A percentile compares a stretch with the other conserved stretches of the same genome.
Conservation (phyloP, 495 filamentous ascomycete genomes). For the Durotheca rogersii region DNA sequence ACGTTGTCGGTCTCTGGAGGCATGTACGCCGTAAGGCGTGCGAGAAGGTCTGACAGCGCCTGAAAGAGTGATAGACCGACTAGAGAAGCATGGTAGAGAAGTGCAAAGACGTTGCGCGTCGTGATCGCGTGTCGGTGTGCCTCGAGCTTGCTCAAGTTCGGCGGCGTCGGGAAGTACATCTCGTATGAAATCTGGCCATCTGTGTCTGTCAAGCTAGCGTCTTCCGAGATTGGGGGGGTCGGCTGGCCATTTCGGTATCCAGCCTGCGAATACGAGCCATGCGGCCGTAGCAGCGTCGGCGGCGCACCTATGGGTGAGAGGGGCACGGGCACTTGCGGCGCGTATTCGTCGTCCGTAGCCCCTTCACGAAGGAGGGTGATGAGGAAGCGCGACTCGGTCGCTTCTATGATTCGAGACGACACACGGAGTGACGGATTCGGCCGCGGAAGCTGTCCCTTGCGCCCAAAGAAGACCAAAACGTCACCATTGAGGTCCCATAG, state of each 20-base stretch:
- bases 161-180: conserved; percentile 57
- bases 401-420: conserved; percentile 57
- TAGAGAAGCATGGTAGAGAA: conserved; percentile 56
- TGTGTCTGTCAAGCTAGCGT: conserved; percentile 41
- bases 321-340: conserved; percentile 38
- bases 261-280: conserved; percentile 34
- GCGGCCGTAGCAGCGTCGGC: conserved; percentile 43
- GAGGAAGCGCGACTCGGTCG: conserved; percentile 54
- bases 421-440: conserved; percentile 59
- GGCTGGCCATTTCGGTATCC: conserved; percentile 37
- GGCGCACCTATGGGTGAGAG: conserved; percentile 48
- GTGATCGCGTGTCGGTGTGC: conserved; percentile 57
- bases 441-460: conserved; percentile 41
- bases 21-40: conserved; percentile 56
- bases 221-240: conserved; percentile 48
- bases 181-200: conserved; percentile 59
- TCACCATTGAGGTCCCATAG: conserved; percentile 64
- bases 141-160: conserved; percentile 46
- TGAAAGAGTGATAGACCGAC: conserved; percentile 61
- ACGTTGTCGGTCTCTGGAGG: conserved; percentile 47
- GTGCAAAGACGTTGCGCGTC: conserved; percentile 64
- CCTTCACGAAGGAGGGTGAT: conserved; percentile 55
- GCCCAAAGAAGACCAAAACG: conserved; percentile 59
- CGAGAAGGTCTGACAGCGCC: conserved; percentile 57
- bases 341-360: conserved; percentile 44